Base-by-base conservation (phyloP, 2,329 filamentous ascomycete genomes). In the Chaetomiaceae sp. region DNA sequence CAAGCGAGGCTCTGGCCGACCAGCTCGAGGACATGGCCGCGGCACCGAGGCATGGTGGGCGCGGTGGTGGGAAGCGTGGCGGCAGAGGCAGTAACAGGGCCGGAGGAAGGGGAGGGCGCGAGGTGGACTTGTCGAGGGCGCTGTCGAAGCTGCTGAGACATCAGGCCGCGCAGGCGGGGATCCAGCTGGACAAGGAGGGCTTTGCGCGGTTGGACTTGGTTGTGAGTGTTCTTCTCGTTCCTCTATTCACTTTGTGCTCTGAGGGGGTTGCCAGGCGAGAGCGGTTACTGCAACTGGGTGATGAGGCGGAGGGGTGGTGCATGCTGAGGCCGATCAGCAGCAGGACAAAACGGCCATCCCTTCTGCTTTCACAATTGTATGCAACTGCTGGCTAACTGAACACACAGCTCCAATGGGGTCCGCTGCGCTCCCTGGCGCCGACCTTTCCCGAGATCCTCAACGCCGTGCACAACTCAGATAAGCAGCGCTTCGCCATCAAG, bases 401-500 rank as follows among this genome's bases (percentile, higher is more conserved):
- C 3, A 18, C 19, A 22, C 47, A 79, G 75, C 66, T 81, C 35
- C 64, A 68, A 50, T 81, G 74, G 70, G 70, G 68, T 0, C 74
- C 76, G 8, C 57, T 96, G 45, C 79, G 78, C 52, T 79, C 78
- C 4, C 73, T 95, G 9, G 74, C 86, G 51, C 78, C 85, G n/a
- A 86, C 84, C 0, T 77, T 95, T 47, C 68, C 73, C 2, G 91
- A 96, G 55, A 74, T 98, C 52, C 72, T 78, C 44, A 64, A 73
- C 9, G 75, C 84, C 14, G 89, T 96, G 11, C 66, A 71, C 12
- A 76, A 77, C 39, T 94, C 88, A 61, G 86, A 91, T 60, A 98
- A 98, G 70, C 86, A 96, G 66, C 86, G 93, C 32, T 98, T 94
- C 71, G 79, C 82, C 2, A 73, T 97, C 60, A 83, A 88, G 43